Percentiles rank a stretch among this genome's conserved stretches.
Conservation (phyloP, 1,139 yeast genomes). For the Geotrichum citri-aurantii region DNA sequence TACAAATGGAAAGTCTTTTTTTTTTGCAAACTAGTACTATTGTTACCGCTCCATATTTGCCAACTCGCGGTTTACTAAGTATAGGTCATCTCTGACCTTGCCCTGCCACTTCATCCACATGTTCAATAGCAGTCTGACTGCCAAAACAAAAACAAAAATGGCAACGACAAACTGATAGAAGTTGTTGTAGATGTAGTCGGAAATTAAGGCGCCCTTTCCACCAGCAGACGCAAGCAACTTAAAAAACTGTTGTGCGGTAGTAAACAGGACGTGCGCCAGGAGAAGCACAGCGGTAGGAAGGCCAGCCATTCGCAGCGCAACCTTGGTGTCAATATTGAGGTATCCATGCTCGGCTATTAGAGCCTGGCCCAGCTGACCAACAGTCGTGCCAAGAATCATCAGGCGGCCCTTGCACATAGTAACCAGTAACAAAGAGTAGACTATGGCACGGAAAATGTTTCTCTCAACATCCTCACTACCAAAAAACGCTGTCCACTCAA, state of each 20-base stretch:
- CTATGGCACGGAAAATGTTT: not conserved
- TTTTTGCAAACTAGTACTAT: not conserved
- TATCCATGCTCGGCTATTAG: conserved; percentile 7
- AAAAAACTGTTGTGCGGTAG: not conserved
- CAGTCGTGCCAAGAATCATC: conserved; percentile 3
- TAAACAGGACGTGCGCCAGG: not conserved
- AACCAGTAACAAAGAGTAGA: not conserved
- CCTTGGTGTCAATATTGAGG: conserved; percentile 5
- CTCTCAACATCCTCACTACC: not conserved
- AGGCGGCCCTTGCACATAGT: conserved; percentile 4
- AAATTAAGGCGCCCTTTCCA: not conserved
- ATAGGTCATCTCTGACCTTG: conserved; percentile 33
- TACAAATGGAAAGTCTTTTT: not conserved
- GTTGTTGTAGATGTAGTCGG: not conserved
- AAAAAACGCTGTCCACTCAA: not conserved
- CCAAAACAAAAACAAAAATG: conserved; percentile 21
- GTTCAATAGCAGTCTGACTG: conserved; percentile 11
- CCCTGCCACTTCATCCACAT: conserved; percentile 19
- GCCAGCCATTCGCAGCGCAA: not conserved
- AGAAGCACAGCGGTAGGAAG: not conserved
- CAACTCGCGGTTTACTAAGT: conserved; percentile 34
- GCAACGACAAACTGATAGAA: conserved; percentile 8
- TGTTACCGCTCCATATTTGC: conserved; percentile 29
- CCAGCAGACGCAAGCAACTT: not conserved
- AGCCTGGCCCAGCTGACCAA: conserved; percentile 2